Conservation (phyloP, 805 yeast genomes). For the Nakazawaea laoshanensis region DNA sequence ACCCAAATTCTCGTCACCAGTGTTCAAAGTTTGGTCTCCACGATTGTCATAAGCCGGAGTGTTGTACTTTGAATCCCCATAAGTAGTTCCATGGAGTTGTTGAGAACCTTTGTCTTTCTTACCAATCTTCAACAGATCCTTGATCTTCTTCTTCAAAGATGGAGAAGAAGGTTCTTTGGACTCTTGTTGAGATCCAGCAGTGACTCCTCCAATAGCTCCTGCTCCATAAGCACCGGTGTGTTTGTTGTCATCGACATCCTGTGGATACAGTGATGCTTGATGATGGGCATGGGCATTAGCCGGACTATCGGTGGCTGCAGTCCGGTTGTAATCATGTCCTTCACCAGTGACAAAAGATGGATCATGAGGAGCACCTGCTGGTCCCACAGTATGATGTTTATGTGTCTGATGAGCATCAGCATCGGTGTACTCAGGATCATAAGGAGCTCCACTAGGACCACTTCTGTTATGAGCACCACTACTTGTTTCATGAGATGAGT, state of each 20-base stretch:
- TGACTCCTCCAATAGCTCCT: constrained; percentile 11
- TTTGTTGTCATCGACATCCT: not conserved
- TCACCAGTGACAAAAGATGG: constrained; percentile 4
- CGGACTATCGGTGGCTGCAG: constrained; percentile 5
- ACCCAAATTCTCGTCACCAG: constrained; percentile 10
- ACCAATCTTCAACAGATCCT: constrained; percentile 2
- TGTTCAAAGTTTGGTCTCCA: constrained; percentile 4
- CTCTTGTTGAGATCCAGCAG: too few relatives aligned
- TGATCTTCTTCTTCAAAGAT: constrained; percentile 12
- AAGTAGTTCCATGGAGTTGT: constrained; percentile 9
- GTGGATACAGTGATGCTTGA: constrained; percentile 7
- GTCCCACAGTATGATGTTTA: not conserved
- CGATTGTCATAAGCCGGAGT: constrained; percentile 1
- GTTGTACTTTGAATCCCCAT: constrained; percentile 7
- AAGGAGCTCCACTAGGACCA: constrained; percentile 9
- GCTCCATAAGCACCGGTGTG: constrained; percentile 9
- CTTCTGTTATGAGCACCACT: not conserved
- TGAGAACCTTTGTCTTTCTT: not conserved
- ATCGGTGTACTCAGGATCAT: constrained; percentile 1
- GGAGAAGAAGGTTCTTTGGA: constrained; percentile 3
- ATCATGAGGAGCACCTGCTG: constrained; percentile 1
- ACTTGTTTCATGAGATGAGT: not conserved
- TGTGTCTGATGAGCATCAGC: not conserved
- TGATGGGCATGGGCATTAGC: constrained; percentile 4
- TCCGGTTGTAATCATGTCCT: not conserved